Base-by-base conservation (phyloP, 345 rosid genomes). In the Clarkia xantiana region DNA sequence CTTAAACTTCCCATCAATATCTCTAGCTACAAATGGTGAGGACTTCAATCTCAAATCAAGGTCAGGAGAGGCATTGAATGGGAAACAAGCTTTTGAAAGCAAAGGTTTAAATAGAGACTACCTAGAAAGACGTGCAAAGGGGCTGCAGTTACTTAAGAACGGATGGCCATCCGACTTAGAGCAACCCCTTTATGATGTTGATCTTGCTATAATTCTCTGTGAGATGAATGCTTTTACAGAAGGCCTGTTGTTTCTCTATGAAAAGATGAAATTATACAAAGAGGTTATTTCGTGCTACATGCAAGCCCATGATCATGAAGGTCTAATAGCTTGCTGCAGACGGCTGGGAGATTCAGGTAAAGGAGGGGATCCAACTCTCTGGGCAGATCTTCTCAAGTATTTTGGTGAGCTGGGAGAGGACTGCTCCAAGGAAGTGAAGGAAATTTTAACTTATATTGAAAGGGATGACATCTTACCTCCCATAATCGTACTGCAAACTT, bases 321-420 rank as follows among this genome's bases (percentile, higher is more conserved):
- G 98, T 60, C 64, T 91, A 65, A 91, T 91, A 62, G 87, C 85
- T 12, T 86, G 98, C 70, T 91, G 96, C 77, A 86, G 78, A 81
- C 78, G 78, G 72, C 74, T 91, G 42, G 96, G 98, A 52, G 90
- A 79, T 78, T 86, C 94, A 38, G 82, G 77, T 25, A 81, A 74
- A 61, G 96, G 95, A 61, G 95, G 98, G 48, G 98, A 91, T 51
- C 76, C 94, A 3, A 61, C 98, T 65, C 96, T 91, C 52, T 91
- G 98, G 98, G 98, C 93, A 48, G 98, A 91, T 73, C 75, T 91
- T 62, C 75, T 91, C 47, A 91, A 84, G 63, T 86, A 91, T 71
- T 91, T 86, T 69, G 95, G 98, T 66, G 96, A 91, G 76, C 80
- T 78, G 22, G 98, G 98, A 18, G 96, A 86, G 74, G 96, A 91